These are phyloP conservation scores for Clonostachys rhizophaga DNA, from an alignment of 2,329 filamentous ascomycete species.

Conservation along the genomic window DNA sequence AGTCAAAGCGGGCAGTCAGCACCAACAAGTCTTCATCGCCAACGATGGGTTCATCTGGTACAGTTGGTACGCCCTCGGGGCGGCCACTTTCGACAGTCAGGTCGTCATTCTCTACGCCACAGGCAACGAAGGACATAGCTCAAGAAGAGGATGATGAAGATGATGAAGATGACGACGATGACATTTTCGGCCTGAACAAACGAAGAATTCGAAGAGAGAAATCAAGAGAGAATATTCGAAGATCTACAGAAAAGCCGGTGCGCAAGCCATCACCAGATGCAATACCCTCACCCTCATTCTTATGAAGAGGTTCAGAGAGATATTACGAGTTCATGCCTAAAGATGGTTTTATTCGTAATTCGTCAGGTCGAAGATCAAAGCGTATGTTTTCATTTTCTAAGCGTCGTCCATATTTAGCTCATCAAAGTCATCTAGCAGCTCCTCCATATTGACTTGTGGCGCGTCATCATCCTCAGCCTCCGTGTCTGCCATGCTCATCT, in stretches of 20 bases:
- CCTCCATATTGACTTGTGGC: conserved; percentile 72
- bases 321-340: no score
- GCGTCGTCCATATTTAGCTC: conserved; percentile 70
- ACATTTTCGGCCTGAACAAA: conserved; percentile 26
- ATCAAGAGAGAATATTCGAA: conserved; percentile 19
- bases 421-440: conserved; percentile 88
- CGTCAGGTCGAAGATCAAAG: conserved; percentile 1
- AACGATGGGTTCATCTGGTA: no score
- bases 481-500: conserved; percentile 64
- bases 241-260: conserved; percentile 1
- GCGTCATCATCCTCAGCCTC: conserved; percentile 60
- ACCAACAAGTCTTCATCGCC: no score
- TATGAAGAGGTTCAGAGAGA: conserved; percentile 9
- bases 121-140: background rate
- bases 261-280: conserved; percentile 15
- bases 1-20: no score
- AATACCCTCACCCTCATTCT: conserved; percentile 30
- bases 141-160: conserved; percentile 5
- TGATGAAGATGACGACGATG: conserved; percentile 17
- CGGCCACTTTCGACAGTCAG: no score
- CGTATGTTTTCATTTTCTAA: conserved; percentile 3
- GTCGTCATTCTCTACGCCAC: no score
- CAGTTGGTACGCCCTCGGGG: no score
- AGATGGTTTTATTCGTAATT: background rate
- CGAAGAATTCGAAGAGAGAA: conserved; percentile 20